These are phyloP conservation scores for Tarenaya hassleriana DNA, from an alignment of 345 rosid species.

Conservation along the genomic window DNA sequence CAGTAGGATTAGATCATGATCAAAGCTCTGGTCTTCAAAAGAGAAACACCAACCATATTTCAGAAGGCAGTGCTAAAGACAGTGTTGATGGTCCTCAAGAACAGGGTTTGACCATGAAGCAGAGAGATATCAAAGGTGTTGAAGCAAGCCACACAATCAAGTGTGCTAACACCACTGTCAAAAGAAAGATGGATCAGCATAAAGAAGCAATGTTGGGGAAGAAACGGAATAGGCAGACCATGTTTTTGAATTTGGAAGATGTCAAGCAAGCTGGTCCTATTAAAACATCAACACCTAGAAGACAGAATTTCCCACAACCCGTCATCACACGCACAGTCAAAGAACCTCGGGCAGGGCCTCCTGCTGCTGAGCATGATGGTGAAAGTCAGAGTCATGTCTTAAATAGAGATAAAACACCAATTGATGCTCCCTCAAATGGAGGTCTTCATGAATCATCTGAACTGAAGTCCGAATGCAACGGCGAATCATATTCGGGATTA, in stretches of 20 bases:
- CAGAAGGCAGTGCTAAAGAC: constrained; percentile 42
- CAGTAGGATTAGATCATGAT: constrained; percentile 33
- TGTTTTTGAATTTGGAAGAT: constrained; percentile 87
- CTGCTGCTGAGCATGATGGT: constrained; percentile 45
- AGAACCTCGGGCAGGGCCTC: constrained; percentile 55
- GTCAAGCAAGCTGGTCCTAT: constrained; percentile 81
- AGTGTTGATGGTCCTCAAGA: constrained; percentile 43
- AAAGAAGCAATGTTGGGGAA: constrained; percentile 97
- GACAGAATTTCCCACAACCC: constrained; percentile 55
- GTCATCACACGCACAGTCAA: constrained; percentile 60
- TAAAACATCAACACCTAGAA: constrained; percentile 73
- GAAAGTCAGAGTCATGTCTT: constrained; percentile 40
- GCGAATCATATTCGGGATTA: constrained; percentile 48
- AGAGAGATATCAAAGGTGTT: constrained; percentile 69
- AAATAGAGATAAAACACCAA: constrained; percentile 56
- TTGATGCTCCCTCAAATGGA: constrained; percentile 44
- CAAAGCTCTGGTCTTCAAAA: constrained; percentile 22
- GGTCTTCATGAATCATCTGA: constrained; percentile 45
- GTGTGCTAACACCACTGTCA: constrained; percentile 60
- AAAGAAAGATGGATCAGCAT: constrained; percentile 86
- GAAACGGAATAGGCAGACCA: constrained; percentile 87
- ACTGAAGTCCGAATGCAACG: constrained; percentile 57
- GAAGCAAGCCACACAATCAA: constrained; percentile 76
- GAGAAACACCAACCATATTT: constrained; percentile 32
- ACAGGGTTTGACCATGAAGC: constrained; percentile 38